Percentiles rank a stretch among this genome's conserved stretches.
Evolutionary conservation across 768 basidiomycete species (phyloP).

Genomic region (Tricholomella constricta): DNA sequence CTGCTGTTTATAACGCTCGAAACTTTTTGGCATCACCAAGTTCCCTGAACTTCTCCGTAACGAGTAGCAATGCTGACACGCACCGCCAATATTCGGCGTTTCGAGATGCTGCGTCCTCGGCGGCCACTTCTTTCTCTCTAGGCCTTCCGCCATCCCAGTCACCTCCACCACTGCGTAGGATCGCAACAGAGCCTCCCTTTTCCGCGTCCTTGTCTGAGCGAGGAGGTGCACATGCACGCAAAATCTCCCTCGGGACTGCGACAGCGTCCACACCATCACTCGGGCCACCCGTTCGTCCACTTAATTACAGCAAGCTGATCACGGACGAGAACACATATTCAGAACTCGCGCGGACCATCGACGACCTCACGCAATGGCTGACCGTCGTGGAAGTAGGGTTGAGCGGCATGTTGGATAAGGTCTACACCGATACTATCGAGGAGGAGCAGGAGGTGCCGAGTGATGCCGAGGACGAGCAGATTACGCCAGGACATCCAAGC

Average conservation of each 20-base stretch:
- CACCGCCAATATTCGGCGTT: conserved; percentile 20
- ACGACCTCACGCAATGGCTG: conserved; percentile 78
- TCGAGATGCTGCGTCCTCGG: conserved; percentile 23
- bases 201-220: conserved; percentile 23
- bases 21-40: conserved; percentile 39
- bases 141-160: conserved; percentile 35
- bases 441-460: conserved; percentile 57
- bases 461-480: conserved; percentile 12
- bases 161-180: conserved; percentile 28
- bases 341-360: conserved; percentile 73
- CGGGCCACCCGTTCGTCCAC: conserved; percentile 57
- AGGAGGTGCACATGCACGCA: conserved; percentile 11
- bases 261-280: conserved; percentile 23
- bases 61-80: conserved; percentile 12
- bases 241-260: conserved; percentile 27
- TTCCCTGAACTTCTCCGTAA: conserved; percentile 33
- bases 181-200: conserved; percentile 16
- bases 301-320: conserved; percentile 67
- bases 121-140: conserved; percentile 35
- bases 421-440: conserved; percentile 54
- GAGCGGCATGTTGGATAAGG: conserved; percentile 59
- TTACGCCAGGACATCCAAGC: conserved; percentile 2
- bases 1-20: conserved; percentile 37
- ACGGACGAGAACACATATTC: conserved; percentile 60
- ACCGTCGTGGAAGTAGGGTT: conserved; percentile 73